Evolutionary conservation across 2,329 filamentous ascomycete genomes (phyloP).

Genomic region (Diaporthe sp.): DNA sequence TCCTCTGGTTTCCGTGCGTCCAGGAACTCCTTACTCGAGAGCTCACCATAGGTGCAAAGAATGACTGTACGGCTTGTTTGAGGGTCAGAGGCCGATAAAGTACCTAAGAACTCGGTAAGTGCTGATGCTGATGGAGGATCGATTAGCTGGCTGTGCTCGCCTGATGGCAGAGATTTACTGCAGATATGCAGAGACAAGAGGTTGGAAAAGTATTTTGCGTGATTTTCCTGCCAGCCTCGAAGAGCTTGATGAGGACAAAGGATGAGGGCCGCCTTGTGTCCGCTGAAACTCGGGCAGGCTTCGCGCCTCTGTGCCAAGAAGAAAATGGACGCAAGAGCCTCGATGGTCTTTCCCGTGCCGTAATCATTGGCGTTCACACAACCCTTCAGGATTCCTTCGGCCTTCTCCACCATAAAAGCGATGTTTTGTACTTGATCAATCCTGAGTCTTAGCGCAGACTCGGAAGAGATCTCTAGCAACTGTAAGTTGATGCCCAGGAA

Average conservation of each 20-base stretch:
- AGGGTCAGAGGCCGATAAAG: background rate
- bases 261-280: too few species aligned
- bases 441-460: constrained; percentile 7
- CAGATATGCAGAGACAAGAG: too few species aligned
- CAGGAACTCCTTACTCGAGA: background rate
- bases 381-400: background rate
- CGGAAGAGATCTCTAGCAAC: background rate
- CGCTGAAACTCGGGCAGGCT: too few species aligned
- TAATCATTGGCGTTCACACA: constrained; percentile 23
- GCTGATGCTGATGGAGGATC: background rate
- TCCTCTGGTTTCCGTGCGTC: background rate
- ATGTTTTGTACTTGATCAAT: constrained; percentile 31
- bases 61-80: constrained; percentile 8
- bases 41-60: background rate
- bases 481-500: constrained; percentile 9
- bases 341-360: constrained; percentile 27
- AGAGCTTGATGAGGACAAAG: background rate
- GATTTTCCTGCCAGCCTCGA: background rate
- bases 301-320: constrained; percentile 10
- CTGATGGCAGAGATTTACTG: background rate
- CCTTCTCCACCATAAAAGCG: constrained; percentile 32
- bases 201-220: constrained; percentile 17
- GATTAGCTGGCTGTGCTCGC: background rate
- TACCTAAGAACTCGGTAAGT: background rate
- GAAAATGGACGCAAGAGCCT: constrained; percentile 23